phyloP scores from a whole-genome alignment of 495 filamentous ascomycete genomes.

The Xylaria venustula region DNA sequence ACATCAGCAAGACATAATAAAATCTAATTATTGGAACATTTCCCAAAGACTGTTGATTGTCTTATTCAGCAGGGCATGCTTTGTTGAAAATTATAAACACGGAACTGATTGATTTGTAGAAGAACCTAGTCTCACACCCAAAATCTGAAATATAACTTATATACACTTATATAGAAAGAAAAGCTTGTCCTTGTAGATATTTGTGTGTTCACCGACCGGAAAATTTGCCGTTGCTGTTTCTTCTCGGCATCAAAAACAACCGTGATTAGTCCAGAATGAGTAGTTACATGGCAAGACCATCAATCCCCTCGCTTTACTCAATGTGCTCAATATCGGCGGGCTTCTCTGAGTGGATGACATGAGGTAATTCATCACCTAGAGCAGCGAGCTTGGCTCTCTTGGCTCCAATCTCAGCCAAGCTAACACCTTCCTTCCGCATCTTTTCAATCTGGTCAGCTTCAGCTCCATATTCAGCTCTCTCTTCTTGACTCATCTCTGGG shows the following conservation, averaged over 20 bases:
- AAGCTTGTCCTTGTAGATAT: background rate
- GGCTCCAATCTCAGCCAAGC: conserved; percentile 6
- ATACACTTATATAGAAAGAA: background rate
- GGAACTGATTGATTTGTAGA: background rate
- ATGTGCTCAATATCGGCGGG: background rate
- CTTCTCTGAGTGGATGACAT: background rate
- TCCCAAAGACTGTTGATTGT: no score
- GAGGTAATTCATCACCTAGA: background rate
- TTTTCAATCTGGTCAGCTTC: conserved; percentile 6
- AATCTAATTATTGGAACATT: background rate
- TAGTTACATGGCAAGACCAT: background rate
- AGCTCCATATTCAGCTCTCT: conserved; percentile 3
- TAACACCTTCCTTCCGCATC: conserved; percentile 15
- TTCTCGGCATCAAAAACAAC: background rate
- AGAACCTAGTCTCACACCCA: background rate
- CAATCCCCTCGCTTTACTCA: background rate
- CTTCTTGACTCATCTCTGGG: conserved; percentile 52
- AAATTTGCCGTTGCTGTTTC: background rate
- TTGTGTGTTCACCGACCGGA: background rate
- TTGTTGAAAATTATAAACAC: background rate
- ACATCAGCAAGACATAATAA: background rate
- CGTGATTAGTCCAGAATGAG: background rate
- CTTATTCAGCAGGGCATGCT: no score
- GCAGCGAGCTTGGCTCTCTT: background rate
- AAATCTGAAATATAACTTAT: background rate